Conservation (phyloP, 495 filamentous ascomycete species). For the Cetradonia linearis region DNA sequence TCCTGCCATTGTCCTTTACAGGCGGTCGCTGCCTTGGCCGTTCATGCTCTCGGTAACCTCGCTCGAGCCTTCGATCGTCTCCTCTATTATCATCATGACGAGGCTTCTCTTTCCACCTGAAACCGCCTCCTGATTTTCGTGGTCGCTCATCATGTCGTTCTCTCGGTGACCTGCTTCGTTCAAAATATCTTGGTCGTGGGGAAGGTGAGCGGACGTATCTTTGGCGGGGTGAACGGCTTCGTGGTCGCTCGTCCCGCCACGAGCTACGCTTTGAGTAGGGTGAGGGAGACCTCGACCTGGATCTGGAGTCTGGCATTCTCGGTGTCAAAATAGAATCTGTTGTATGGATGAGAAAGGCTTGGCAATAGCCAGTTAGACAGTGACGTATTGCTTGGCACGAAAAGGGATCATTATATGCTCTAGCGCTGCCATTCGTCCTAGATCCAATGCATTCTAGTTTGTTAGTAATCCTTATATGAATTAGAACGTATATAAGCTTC, state of each 20-base stretch:
- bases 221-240: constrained; percentile 33
- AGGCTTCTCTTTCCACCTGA: constrained; percentile 59
- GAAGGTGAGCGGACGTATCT: constrained; percentile 14
- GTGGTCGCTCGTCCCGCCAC: constrained; percentile 7
- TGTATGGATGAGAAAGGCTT: neutral
- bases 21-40: constrained; percentile 24
- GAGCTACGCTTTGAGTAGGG: constrained; percentile 13
- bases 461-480: too few species aligned
- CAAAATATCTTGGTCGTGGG: constrained; percentile 4
- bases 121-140: constrained; percentile 34
- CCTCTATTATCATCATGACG: constrained; percentile 31
- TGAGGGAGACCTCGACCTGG: constrained; percentile 16
- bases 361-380: too few species aligned
- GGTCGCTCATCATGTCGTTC: constrained; percentile 26
- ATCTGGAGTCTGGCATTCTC: constrained; percentile 2
- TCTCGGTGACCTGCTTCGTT: constrained; percentile 19
- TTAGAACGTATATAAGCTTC: too few species aligned
- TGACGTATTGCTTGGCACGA: neutral
- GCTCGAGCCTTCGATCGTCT: constrained; percentile 33
- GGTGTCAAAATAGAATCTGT: neutral
- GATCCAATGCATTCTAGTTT: too few species aligned
- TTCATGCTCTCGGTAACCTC: constrained; percentile 45
- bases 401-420: too few species aligned
- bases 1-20: constrained; percentile 16
- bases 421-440: too few species aligned